Evolutionary conservation across 345 rosid species (phyloP).

Genomic region (Limnanthes douglasii): DNA sequence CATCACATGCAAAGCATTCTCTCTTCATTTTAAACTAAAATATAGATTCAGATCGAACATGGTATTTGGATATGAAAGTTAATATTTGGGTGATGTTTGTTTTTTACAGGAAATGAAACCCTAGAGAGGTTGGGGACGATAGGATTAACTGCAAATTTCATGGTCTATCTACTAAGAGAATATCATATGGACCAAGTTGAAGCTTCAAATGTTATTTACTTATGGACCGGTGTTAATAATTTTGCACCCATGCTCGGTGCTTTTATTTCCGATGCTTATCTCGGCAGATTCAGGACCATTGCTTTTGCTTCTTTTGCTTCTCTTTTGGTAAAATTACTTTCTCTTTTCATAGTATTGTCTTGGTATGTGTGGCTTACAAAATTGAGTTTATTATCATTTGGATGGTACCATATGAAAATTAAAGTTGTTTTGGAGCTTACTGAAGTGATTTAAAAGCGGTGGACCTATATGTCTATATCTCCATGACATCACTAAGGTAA

Average conservation of each 20-base stretch:
- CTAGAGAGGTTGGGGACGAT: constrained; percentile 52
- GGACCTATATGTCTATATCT: too few species aligned
- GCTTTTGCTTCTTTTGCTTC: constrained; percentile 30
- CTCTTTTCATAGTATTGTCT: too few species aligned
- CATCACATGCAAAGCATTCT: too few species aligned
- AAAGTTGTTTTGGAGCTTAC: too few species aligned
- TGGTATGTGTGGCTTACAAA: too few species aligned
- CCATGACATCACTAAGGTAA: constrained; percentile 1
- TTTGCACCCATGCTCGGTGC: constrained; percentile 50
- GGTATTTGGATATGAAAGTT: too few species aligned
- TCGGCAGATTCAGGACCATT: constrained; percentile 45
- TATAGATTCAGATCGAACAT: too few species aligned
- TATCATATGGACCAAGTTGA: constrained; percentile 38
- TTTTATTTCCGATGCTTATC: constrained; percentile 32
- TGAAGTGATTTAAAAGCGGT: too few species aligned
- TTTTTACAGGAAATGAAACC: constrained; percentile 58
- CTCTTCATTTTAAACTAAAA: too few species aligned
- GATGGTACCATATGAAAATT: not conserved
- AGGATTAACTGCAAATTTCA: constrained; percentile 39
- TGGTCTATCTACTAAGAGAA: constrained; percentile 28
- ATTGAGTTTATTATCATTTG: not conserved
- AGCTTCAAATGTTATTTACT: constrained; percentile 25
- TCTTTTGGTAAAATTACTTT: constrained; percentile 28
- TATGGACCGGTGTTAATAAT: constrained; percentile 45
- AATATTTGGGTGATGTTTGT: too few species aligned